These are phyloP conservation scores for Astrocystis sublimbata DNA, from an alignment of 495 filamentous ascomycete species.

Conservation along the genomic window DNA sequence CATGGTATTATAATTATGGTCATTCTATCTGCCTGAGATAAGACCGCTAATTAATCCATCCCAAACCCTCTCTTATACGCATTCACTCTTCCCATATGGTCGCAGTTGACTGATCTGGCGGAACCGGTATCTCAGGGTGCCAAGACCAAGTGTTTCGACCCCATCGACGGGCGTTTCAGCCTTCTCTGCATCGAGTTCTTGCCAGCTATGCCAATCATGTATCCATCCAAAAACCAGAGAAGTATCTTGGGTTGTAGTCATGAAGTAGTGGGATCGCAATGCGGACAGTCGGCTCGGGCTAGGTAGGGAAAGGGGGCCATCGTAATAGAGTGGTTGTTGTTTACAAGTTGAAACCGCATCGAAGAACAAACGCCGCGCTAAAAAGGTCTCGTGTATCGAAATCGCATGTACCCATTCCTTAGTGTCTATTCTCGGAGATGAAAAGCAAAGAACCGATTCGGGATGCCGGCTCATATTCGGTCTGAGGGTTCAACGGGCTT, in stretches of 20 bases:
- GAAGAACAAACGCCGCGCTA: conserved; percentile 19
- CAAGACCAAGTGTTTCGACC: not conserved
- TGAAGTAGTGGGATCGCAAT: not conserved
- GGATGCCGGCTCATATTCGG: conserved; percentile 20
- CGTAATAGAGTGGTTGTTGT: not conserved
- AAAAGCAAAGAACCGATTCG: not conserved
- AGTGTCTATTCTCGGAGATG: not conserved
- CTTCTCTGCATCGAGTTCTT: not conserved
- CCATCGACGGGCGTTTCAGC: not conserved
- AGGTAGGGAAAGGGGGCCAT: not conserved
- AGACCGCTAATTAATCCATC: not conserved
- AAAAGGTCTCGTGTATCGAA: conserved; percentile 7
- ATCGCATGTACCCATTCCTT: conserved; percentile 1
- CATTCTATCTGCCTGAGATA: conserved; percentile 8
- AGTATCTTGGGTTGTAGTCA: not conserved
- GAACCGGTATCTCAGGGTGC: not conserved
- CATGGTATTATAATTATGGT: not conserved
- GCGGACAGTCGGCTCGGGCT: not conserved
- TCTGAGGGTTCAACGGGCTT: conserved; percentile 32
- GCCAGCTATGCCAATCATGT: not conserved
- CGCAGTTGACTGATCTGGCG: not conserved
- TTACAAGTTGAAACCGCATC: not conserved
- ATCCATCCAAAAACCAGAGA: not conserved
- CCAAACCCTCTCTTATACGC: not conserved
- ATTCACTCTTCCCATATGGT: not conserved